Percentiles rank a stretch among this genome's conserved stretches.
Conservation (phyloP, 345 rosid species). For the Populus nigra region DNA sequence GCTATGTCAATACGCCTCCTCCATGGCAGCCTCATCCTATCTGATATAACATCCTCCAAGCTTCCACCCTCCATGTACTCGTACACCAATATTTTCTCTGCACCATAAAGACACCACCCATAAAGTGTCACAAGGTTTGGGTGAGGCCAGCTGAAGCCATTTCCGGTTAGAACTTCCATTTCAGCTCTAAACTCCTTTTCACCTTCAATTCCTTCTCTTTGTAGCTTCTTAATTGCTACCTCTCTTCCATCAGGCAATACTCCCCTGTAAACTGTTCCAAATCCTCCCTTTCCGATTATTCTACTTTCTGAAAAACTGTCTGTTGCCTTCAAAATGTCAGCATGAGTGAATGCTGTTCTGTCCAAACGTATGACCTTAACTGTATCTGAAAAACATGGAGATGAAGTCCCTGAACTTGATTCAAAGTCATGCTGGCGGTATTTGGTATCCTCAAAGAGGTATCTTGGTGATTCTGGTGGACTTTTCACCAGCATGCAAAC, state of each 20-base stretch:
- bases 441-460: conserved; percentile 51
- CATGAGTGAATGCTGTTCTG: conserved; percentile 71
- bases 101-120: conserved; percentile 84
- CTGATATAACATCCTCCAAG: conserved; percentile 75
- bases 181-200: conserved; percentile 86
- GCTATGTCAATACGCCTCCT: conserved; percentile 57
- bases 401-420: conserved; percentile 67
- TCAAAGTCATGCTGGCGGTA: conserved; percentile 42
- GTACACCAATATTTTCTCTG: conserved; percentile 75
- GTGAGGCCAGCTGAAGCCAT: conserved; percentile 84
- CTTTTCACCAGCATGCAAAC: conserved; percentile 39
- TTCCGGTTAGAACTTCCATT: conserved; percentile 85
- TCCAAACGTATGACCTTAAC: conserved; percentile 73
- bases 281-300: conserved; percentile 86
- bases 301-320: conserved; percentile 65
- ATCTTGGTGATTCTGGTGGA: conserved; percentile 35
- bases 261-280: conserved; percentile 76
- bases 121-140: conserved; percentile 85
- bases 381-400: conserved; percentile 69
- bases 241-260: conserved; percentile 75
- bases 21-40: conserved; percentile 61
- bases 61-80: conserved; percentile 90
- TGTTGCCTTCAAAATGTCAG: conserved; percentile 83
- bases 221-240: conserved; percentile 90
- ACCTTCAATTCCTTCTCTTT: conserved; percentile 77